Percentiles rank a stretch among this genome's conserved stretches.
Conservation (phyloP, 441 rosid species). For the Jatropha multifida region DNA sequence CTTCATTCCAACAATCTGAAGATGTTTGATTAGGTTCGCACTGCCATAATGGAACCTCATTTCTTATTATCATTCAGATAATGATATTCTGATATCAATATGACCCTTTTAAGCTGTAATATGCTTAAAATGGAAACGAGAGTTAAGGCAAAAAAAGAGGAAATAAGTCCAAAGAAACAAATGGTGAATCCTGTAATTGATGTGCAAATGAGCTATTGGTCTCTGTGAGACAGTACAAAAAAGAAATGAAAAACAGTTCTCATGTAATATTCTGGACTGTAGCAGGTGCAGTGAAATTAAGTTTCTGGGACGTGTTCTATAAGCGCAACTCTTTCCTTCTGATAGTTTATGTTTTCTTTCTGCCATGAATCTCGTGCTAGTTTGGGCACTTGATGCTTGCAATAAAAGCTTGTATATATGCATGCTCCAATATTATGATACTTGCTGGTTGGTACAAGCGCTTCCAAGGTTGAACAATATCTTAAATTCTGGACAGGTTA, state of each 20-base stretch:
- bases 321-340: too few relatives aligned
- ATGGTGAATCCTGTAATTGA: too few relatives aligned
- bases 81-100: background rate
- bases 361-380: background rate
- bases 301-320: background rate
- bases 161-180: background rate
- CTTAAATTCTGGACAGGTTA: constrained; percentile 49
- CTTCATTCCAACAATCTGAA: too few relatives aligned
- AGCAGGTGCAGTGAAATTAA: background rate
- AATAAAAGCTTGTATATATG: background rate
- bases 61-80: background rate
- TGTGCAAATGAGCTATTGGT: background rate
- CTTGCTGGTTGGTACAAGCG: background rate
- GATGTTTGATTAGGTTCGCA: background rate
- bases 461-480: background rate
- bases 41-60: background rate
- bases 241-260: background rate
- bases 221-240: background rate
- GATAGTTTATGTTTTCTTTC: background rate
- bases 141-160: background rate
- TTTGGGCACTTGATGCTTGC: background rate
- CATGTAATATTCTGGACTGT: too few relatives aligned
- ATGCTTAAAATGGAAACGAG: background rate
- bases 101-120: background rate
- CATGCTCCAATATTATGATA: background rate